These are phyloP conservation scores for Celoporthe dispersa DNA, from an alignment of 2,329 filamentous ascomycete genomes.

Conservation along the genomic window DNA sequence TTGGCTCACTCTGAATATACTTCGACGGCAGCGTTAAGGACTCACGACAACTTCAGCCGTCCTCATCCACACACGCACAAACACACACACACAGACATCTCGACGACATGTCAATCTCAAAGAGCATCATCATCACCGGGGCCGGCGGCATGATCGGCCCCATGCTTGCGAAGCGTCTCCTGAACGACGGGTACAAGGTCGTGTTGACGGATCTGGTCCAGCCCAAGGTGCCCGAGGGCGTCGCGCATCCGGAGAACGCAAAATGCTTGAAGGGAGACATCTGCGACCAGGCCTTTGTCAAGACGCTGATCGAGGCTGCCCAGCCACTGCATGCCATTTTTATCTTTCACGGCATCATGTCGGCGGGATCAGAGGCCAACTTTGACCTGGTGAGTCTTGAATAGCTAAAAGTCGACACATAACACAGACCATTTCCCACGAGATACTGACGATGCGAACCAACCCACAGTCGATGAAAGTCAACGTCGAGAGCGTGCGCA, in stretches of 20 bases:
- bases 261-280: conserved; percentile 56
- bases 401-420: too few relatives aligned
- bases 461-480: conserved; percentile 52
- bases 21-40: neutral
- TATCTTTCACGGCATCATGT: conserved; percentile 72
- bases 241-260: conserved; percentile 54
- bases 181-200: conserved; percentile 45
- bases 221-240: conserved; percentile 53
- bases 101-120: conserved; percentile 17
- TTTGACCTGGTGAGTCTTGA: conserved; percentile 49
- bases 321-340: conserved; percentile 58
- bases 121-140: conserved; percentile 41
- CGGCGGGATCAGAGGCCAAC: conserved; percentile 64
- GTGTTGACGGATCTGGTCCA: conserved; percentile 59
- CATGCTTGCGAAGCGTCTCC: conserved; percentile 45
- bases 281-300: conserved; percentile 40
- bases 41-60: neutral
- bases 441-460: neutral
- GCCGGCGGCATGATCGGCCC: conserved; percentile 42
- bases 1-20: neutral
- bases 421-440: too few relatives aligned
- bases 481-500: conserved; percentile 64
- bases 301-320: conserved; percentile 48
- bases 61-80: neutral
- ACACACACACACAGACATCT: neutral